Percentiles rank a stretch among this genome's conserved stretches.
phyloP scores from a whole-genome alignment of 805 yeast species.

The Tetrapisispora nanseiensis region DNA sequence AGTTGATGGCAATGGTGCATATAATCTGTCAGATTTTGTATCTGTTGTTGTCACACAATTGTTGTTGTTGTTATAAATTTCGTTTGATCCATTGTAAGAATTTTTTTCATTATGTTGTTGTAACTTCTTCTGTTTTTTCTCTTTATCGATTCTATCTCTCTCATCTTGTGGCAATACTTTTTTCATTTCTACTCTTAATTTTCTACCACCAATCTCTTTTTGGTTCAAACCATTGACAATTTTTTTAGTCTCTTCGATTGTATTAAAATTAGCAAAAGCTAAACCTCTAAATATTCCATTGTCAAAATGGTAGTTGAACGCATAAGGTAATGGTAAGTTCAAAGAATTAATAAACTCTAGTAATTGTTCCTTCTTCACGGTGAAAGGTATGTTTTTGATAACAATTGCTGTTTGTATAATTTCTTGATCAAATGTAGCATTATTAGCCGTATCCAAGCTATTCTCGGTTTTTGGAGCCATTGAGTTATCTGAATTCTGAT shows the following conservation, averaged over 20 bases:
- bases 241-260: conserved; percentile 83
- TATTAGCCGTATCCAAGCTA: too few species aligned
- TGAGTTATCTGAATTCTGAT: too few species aligned
- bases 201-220: conserved; percentile 91
- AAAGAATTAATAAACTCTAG: conserved; percentile 87
- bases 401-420: conserved; percentile 96
- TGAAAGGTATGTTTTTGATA: conserved; percentile 94
- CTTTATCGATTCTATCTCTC: conserved; percentile 90
- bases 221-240: conserved; percentile 85
- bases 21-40: conserved; percentile 39
- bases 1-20: conserved; percentile 43
- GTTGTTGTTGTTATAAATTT: neutral
- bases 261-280: conserved; percentile 94
- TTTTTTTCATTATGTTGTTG: conserved; percentile 18
- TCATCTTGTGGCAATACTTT: conserved; percentile 92
- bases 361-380: conserved; percentile 91
- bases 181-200: conserved; percentile 90
- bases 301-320: conserved; percentile 96
- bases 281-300: conserved; percentile 97
- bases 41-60: neutral
- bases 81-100: too few species aligned
- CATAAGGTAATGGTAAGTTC: conserved; percentile 87
- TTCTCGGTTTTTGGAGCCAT: too few species aligned
- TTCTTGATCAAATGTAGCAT: conserved; percentile 51
- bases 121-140: conserved; percentile 75